Evolutionary conservation across 2,329 filamentous ascomycete species (phyloP).

Genomic region (Aspergillus alliaceus): DNA sequence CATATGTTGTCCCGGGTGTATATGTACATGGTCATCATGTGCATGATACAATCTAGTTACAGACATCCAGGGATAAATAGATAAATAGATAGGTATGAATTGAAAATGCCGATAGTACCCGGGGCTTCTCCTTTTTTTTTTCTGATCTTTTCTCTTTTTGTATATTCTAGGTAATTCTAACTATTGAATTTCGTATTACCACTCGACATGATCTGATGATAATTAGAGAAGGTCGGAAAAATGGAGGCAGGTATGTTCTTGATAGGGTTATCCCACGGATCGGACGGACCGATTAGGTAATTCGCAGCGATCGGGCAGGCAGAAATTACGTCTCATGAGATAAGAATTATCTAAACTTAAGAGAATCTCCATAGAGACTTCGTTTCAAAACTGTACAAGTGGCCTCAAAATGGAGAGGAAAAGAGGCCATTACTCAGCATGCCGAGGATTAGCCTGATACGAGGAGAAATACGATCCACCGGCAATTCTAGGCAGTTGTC

Average conservation of each 20-base stretch:
- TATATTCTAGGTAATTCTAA: no score
- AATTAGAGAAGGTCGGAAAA: no score
- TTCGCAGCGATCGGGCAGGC: constrained; percentile 1
- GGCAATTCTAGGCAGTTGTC: constrained; percentile 19
- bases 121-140: not conserved
- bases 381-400: constrained; percentile 8
- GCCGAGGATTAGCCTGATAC: constrained; percentile 9
- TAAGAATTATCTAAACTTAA: not conserved
- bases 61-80: no score
- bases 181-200: no score
- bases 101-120: not conserved
- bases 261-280: constrained; percentile 8
- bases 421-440: constrained; percentile 4
- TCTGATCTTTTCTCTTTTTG: not conserved
- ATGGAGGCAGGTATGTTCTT: not conserved
- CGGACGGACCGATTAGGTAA: constrained; percentile 9
- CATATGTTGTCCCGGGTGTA: not conserved
- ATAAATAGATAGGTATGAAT: no score
- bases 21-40: not conserved
- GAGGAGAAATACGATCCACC: not conserved
- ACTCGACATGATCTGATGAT: no score
- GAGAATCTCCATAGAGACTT: no score
- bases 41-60: no score
- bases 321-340: no score
- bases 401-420: not conserved